Base-by-base conservation (phyloP, 1,139 yeast species). In the Nadsonia starkeyi-henricii region DNA sequence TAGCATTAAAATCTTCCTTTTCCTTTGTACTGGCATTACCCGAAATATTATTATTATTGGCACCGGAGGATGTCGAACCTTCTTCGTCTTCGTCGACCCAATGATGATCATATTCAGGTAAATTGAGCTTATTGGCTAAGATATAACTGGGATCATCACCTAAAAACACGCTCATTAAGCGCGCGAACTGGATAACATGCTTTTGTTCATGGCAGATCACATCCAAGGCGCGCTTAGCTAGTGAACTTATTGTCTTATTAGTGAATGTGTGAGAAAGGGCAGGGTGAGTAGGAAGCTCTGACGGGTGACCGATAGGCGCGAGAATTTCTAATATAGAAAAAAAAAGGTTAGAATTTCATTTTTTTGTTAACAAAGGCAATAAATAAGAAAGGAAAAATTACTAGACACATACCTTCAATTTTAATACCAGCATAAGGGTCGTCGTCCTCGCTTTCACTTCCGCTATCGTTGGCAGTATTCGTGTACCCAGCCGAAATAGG, bases 71-170 rank as follows among this genome's bases (percentile, higher is more conserved):
- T n/a, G 17, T 33, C 17, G 17, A 47, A 3, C 56, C 51, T 33
- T 55, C 62, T 21, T 57, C 57, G n/a, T 60, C 64, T 15, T 62
- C 54, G 41, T 50, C 64, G 69, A 60, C 65, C 51, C 43, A 81
- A 78, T 33, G 39, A 57, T 82, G 88, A 60, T 85, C 85, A 60
- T 85, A 84, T 28, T 68, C 71, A 1, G 85, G 81, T 46, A 88
- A 70, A 26, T 79, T 77, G 62, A 88, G 64, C 50, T 77, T 77
- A 39, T 76, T 78, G 17, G 53, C 51, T 42, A 80, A 69, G 42
- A 81, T 65, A 53, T 78, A 78, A 47, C 72, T 73, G 60, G 95
- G 85, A 62, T 85, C 91, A 59, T 89, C 96, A 12, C 96, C 96
- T 48, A 88, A 71, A 59, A 89, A 78, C 1, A 84, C 79, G 54